Evolutionary conservation across 2,329 filamentous ascomycete genomes (phyloP).

Genomic region (Exophiala aquamarina): DNA sequence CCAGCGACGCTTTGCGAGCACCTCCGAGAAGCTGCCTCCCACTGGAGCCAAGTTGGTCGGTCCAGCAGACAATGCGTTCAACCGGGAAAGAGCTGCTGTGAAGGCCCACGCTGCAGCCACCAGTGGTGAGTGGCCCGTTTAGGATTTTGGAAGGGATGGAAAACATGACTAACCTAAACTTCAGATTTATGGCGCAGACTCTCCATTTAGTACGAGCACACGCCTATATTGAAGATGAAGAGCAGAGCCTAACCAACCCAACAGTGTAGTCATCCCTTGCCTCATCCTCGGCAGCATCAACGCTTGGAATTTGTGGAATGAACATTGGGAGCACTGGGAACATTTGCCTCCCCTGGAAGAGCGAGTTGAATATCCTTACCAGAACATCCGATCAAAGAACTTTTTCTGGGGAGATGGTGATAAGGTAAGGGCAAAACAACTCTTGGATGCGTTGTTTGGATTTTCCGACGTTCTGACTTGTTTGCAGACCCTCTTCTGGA

Average conservation of each 20-base stretch:
- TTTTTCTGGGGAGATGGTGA: conserved; percentile 93
- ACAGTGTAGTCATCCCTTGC: conserved; percentile 72
- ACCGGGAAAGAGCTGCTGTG: conserved; percentile 85
- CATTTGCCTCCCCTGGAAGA: conserved; percentile 88
- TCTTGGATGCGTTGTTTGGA: not conserved
- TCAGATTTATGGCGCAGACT: conserved; percentile 94
- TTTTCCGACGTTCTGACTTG: too few relatives aligned
- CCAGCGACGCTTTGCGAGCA: conserved; percentile 67
- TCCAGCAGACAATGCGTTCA: conserved; percentile 81
- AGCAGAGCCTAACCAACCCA: too few relatives aligned
- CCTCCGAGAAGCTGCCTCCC: conserved; percentile 37
- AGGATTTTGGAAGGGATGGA: conserved; percentile 7
- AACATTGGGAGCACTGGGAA: conserved; percentile 94
- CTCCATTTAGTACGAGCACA: conserved; percentile 82
- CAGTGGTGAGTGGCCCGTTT: conserved; percentile 59
- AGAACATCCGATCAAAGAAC: conserved; percentile 97
- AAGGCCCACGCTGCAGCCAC: conserved; percentile 86
- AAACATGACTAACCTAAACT: conserved; percentile 23
- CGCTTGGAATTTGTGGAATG: conserved; percentile 86
- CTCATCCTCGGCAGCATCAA: conserved; percentile 74
- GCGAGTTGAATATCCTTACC: conserved; percentile 89
- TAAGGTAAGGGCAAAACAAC: conserved; percentile 61
- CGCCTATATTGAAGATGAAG: too few relatives aligned
- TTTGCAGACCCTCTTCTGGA: conserved; percentile 67
- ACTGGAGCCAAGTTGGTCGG: conserved; percentile 51